Evolutionary conservation across 2,329 filamentous ascomycete genomes (phyloP), one percentile per base, ranked within the genome.

Genomic region (Xylaria sp.): DNA sequence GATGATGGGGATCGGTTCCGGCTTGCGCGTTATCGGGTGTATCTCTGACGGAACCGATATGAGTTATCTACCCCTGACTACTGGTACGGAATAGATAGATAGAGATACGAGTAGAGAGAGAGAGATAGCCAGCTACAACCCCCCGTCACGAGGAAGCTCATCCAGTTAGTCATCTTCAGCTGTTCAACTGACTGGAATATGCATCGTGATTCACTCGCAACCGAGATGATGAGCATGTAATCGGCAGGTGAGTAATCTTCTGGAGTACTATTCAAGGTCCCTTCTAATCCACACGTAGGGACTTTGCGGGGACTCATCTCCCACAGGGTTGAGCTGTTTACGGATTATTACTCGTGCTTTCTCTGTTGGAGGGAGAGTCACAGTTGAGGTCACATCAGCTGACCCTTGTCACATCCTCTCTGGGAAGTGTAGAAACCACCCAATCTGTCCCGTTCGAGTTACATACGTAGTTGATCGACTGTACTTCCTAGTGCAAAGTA

Each of bases 1-100:
- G 59, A 67, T 18, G 66, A 54, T 7, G 63, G 57, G 1, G 68
- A 46, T 2, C 58, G 39, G 52, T 62, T 71, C 62, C 70, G 66
- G 60, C 73, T 71, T 65, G 53, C 52, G 23, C 61, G 68, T 44
- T 75, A 75, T 60, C 67, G 72, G 19, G 72, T 75, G 7, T 75
- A 71, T 55, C 57, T 75, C 67, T 70, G 46, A 61, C 62, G 62
- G 69, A 60, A 66, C 58, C 16, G 30, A 16, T 16, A 23, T 42
- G 37, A 13, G 8, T 9, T 10, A 13, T 5, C 37, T 9, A 13
- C 37, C 39, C 18, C 9, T 10, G 47, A 18, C 37, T n/a, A n/a
- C 13, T n/a, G 10, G 42, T 2, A 42, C 37, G 11, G 8, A 42
- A 9, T 10, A 9, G 2, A 13, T 9, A 42, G 9, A 42, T 42